Evolutionary conservation across 1,284 basidiomycete genomes (phyloP).

Genomic region (Boletus albobrunnescens): DNA sequence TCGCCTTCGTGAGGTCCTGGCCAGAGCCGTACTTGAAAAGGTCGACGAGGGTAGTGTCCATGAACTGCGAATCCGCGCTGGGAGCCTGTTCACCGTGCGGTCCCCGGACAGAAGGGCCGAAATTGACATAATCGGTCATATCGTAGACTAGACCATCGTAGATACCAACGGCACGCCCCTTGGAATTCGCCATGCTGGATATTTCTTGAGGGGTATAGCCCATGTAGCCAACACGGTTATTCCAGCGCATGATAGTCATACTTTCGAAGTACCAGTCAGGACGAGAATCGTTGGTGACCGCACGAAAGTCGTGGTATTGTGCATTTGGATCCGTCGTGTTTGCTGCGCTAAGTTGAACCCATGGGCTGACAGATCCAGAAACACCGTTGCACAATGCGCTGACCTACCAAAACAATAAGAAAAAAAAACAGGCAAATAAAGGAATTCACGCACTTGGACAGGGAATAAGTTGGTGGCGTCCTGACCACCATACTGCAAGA

Average conservation of each 20-base stretch:
- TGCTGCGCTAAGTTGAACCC: slow-evolving; percentile 72
- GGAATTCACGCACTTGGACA: slow-evolving; percentile 64
- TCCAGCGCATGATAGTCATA: slow-evolving; percentile 88
- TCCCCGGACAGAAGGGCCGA: slow-evolving; percentile 51
- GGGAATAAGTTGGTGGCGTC: slow-evolving; percentile 85
- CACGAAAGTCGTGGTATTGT: slow-evolving; percentile 96
- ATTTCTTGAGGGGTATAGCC: slow-evolving; percentile 84
- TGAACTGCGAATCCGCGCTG: slow-evolving; percentile 66
- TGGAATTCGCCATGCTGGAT: slow-evolving; percentile 57
- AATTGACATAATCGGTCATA: slow-evolving; percentile 73
- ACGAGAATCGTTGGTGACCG: slow-evolving; percentile 80
- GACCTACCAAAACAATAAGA: slow-evolving; percentile 49
- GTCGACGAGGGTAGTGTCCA: slow-evolving; percentile 69
- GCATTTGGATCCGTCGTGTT: slow-evolving; percentile 81
- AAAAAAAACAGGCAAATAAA: neutral
- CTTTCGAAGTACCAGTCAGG: slow-evolving; percentile 98
- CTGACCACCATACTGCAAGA: slow-evolving; percentile 82
- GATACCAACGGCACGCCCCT: slow-evolving; percentile 70
- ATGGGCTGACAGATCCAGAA: slow-evolving; percentile 78
- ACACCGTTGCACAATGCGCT: slow-evolving; percentile 91
- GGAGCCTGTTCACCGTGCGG: slow-evolving; percentile 66
- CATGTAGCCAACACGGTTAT: slow-evolving; percentile 83
- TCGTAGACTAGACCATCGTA: slow-evolving; percentile 89
- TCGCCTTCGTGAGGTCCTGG: slow-evolving; percentile 76
- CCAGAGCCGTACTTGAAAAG: slow-evolving; percentile 86